phyloP scores from a whole-genome alignment of 495 filamentous ascomycete species.

The Aspergillus nidulans region DNA sequence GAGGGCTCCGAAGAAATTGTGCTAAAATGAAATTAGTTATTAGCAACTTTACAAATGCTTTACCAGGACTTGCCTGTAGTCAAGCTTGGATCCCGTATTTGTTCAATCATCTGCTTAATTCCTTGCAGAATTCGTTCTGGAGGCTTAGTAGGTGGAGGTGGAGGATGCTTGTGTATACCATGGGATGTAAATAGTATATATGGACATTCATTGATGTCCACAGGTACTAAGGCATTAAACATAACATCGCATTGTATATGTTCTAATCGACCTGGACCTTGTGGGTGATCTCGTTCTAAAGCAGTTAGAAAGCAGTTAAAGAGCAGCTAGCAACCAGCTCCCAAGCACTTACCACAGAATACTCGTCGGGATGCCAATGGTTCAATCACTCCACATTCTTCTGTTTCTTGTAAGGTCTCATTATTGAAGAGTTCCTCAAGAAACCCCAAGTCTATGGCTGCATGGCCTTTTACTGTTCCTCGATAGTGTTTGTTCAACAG shows the following conservation, averaged over 20 bases:
- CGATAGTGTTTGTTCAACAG: neutral
- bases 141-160: constrained; percentile 4
- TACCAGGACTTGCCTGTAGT: constrained; percentile 7
- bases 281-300: neutral
- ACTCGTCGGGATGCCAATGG: neutral
- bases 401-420: neutral
- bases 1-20: constrained; percentile 9
- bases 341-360: constrained; percentile 4
- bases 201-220: constrained; percentile 2
- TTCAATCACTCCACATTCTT: constrained; percentile 4
- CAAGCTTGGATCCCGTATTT: neutral
- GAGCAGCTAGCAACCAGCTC: neutral
- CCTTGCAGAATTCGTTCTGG: constrained; percentile 2
- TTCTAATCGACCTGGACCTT: neutral
- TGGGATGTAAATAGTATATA: constrained; percentile 10
- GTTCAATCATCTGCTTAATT: neutral
- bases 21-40: neutral
- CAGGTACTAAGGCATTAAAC: constrained; percentile 9
- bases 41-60: neutral
- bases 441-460: neutral
- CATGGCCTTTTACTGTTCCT: neutral
- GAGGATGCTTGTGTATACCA: constrained; percentile 8
- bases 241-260: constrained; percentile 2
- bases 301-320: neutral
- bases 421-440: constrained; percentile 8